A percentile compares a stretch with the other conserved stretches of the same genome.
Evolutionary conservation across 352 stramenopile genomes (phyloP).

Genomic region (Globisporangium carolinianum): DNA sequence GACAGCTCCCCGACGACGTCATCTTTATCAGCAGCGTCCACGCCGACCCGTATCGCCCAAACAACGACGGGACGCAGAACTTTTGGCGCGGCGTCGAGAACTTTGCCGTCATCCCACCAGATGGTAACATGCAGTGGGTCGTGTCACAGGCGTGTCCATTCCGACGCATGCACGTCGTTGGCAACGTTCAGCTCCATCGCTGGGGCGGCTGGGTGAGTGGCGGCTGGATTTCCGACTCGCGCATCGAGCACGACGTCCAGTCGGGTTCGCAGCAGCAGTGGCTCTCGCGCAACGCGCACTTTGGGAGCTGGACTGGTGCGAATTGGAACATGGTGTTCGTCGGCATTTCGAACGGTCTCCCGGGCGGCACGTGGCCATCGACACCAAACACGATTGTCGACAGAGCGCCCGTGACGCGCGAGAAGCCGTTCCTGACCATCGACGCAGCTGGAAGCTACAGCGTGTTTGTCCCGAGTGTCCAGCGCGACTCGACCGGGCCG

Average conservation of each 20-base stretch:
- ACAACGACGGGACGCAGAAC: slow-evolving; percentile 1
- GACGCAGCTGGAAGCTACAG: not conserved
- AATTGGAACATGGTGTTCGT: not conserved
- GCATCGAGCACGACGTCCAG: not conserved
- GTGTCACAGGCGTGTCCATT: not conserved
- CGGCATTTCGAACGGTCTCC: not conserved
- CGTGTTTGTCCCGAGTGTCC: not conserved
- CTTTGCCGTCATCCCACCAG: not conserved
- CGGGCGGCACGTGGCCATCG: not conserved
- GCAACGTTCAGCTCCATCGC: not conserved
- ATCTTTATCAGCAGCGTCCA: not conserved
- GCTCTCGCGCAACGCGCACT: not conserved
- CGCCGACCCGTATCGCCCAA: not conserved
- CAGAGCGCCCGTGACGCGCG: not conserved
- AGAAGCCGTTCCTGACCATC: not conserved
- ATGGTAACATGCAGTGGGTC: not conserved
- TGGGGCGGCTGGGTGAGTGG: not conserved
- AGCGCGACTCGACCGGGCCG: not conserved
- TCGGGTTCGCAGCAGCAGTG: not conserved
- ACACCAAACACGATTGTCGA: not conserved
- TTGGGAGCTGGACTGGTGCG: not conserved
- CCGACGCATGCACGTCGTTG: not conserved
- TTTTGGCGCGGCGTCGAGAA: not conserved
- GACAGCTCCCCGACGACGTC: not conserved
- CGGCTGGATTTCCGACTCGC: not conserved